phyloP scores from a whole-genome alignment of 2,329 filamentous ascomycete species.

The Nemania sp. region DNA sequence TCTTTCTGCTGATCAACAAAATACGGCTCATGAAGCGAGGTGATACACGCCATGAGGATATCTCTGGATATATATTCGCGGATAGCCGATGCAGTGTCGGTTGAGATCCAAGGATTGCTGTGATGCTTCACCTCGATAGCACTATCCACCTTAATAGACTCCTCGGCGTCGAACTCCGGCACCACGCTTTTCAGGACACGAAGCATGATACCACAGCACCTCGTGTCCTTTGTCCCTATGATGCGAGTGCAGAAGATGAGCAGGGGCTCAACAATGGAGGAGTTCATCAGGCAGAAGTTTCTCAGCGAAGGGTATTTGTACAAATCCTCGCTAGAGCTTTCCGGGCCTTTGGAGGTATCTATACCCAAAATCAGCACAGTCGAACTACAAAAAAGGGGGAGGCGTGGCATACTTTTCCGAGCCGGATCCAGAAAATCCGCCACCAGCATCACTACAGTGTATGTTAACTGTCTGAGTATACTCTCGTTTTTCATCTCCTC shows the following conservation, averaged over 20 bases:
- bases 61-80: conserved; percentile 89
- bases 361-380: conserved; percentile 10
- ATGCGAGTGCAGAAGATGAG: conserved; percentile 90
- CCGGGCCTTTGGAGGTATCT: conserved; percentile 33
- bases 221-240: conserved; percentile 84
- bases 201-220: conserved; percentile 83
- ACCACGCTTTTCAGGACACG: conserved; percentile 85
- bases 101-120: conserved; percentile 51
- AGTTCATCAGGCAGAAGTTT: conserved; percentile 79
- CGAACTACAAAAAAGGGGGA: conserved; percentile 21
- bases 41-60: conserved; percentile 86
- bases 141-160: conserved; percentile 6
- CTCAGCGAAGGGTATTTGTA: conserved; percentile 64
- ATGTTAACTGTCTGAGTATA: conserved; percentile 88
- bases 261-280: conserved; percentile 80
- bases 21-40: conserved; percentile 89
- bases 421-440: conserved; percentile 83
- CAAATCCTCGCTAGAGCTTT: conserved; percentile 33
- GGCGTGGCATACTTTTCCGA: conserved; percentile 64
- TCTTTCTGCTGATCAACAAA: conserved; percentile 97
- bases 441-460: conserved; percentile 89
- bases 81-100: conserved; percentile 65
- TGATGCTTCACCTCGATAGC: conserved; percentile 22
- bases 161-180: conserved; percentile 65
- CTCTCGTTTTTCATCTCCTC: conserved; percentile 99